phyloP scores from a whole-genome alignment of 2,329 filamentous ascomycete genomes.

The Aspergillus pseudonomiae region DNA sequence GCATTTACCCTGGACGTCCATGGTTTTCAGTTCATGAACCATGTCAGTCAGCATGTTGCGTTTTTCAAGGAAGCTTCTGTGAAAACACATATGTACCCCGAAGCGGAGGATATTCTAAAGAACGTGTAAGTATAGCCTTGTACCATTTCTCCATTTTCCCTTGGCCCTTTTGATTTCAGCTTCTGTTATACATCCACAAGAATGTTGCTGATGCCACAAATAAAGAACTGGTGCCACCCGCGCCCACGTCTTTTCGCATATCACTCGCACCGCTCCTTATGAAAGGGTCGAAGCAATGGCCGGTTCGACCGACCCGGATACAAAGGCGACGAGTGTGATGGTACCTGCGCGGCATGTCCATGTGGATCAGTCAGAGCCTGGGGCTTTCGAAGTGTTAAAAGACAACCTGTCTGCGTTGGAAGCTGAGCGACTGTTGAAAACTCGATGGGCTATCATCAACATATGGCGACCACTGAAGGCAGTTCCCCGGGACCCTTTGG shows the following conservation, averaged over 20 bases:
- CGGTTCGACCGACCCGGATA: background rate
- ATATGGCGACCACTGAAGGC: conserved; percentile 11
- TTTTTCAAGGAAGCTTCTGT: background rate
- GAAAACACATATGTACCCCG: conserved; percentile 6
- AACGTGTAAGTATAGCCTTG: background rate
- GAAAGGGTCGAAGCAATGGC: conserved; percentile 1
- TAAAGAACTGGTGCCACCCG: conserved; percentile 6
- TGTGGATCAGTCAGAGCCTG: conserved; percentile 10
- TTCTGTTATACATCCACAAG: background rate
- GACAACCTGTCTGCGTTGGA: background rate
- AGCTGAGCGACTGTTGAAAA: background rate
- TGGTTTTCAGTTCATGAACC: conserved; percentile 8
- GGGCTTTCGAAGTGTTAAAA: background rate
- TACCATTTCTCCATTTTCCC: accelerated
- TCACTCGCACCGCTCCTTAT: background rate
- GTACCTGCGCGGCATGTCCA: conserved; percentile 4
- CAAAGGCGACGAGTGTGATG: background rate
- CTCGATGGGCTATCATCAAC: conserved; percentile 10
- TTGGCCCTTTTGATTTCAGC: too few relatives aligned
- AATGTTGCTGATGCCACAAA: background rate
- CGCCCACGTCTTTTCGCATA: conserved; percentile 7
- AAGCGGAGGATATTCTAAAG: conserved; percentile 4
- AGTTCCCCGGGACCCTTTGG: conserved; percentile 8
- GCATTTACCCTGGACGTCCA: conserved; percentile 5
- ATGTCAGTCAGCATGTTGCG: background rate